Evolutionary conservation across 2,329 filamentous ascomycete species (phyloP), one percentile per base, ranked within the genome.

Genomic region (Leptographium flavum): DNA sequence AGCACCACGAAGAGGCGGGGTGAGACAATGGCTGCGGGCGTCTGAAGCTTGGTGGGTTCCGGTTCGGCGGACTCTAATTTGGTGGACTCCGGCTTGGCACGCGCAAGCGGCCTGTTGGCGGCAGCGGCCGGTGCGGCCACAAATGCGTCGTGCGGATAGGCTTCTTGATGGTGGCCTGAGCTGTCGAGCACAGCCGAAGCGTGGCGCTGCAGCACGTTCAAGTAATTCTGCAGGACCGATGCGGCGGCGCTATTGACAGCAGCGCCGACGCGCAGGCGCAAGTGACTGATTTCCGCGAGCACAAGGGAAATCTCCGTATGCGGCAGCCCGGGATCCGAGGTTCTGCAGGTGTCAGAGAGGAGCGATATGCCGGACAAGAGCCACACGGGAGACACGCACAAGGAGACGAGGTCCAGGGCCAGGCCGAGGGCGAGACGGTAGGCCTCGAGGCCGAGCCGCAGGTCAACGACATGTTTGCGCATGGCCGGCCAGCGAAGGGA

Each of bases 191-290:
- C 33, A 4, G 53, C 52, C 38, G 58, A 52, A 32, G 62, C 62
- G 63, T 85, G 83, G 52, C 79, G 74, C 7, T 81, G 81, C 6
- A 87, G 71, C 0, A 80, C 75, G 56, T 83, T 81, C 49, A 81
- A 70, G 49, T 83, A 79, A 21, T 74, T 80, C 47, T 80, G 79
- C n/a, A 79, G 74, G 4, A 71, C 76, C 2, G 78, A 76, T 49
- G 84, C 76, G 45, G 81, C 78, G n/a, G 79, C 73, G 60, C 76
- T 78, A 49, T 73, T 73, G 55, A 21, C 5, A 9, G 63, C 60
- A n/a, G 52, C 47, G n/a, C 60, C 56, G 6, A 64, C 42, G 19
- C 56, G 53, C 17, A 53, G 50, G 10, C 58, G 55, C 7, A 64
- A 48, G 19, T 59, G 54, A 42, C 55, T 54, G 52, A 66, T 61